Percentiles rank a stretch among this genome's conserved stretches.
phyloP scores from a whole-genome alignment of 1,139 yeast species.

The Kodamaea suecica region DNA sequence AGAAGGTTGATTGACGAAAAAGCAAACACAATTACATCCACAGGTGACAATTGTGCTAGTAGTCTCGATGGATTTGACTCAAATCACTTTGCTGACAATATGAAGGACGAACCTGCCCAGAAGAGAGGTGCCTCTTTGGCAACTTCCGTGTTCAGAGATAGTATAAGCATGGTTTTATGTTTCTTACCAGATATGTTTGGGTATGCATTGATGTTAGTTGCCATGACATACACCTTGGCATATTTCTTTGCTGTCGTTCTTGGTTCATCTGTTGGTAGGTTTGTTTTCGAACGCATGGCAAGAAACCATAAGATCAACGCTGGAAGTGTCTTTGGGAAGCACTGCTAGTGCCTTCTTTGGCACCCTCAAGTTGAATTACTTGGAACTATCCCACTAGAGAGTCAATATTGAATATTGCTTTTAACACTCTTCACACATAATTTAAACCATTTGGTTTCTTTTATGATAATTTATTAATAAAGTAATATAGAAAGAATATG shows the following conservation, averaged over 20 bases:
- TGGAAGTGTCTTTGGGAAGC: conserved; percentile 9
- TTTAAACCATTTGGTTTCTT: no score
- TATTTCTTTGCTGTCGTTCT: conserved; percentile 71
- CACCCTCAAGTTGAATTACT: no score
- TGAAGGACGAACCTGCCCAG: not conserved
- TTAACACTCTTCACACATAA: no score
- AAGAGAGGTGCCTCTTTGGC: conserved; percentile 4
- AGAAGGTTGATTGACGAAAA: conserved; percentile 5
- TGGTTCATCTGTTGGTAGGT: conserved; percentile 68
- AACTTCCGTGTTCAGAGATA: conserved; percentile 34
- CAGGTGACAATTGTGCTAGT: not conserved
- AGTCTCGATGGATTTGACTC: conserved; percentile 3
- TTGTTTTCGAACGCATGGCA: conserved; percentile 58
- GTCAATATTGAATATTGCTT: no score
- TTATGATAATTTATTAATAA: no score
- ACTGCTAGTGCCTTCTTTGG: conserved; percentile 7
- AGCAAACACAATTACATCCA: conserved; percentile 1
- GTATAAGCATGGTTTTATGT: conserved; percentile 51
- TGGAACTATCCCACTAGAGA: no score
- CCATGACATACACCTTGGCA: conserved; percentile 63
- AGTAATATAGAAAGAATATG: no score
- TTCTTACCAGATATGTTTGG: conserved; percentile 64
- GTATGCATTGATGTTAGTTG: conserved; percentile 72
- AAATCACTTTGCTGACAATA: not conserved
- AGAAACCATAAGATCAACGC: conserved; percentile 30